phyloP scores from a whole-genome alignment of 1,139 yeast species.

The Kodamaea alishanica region DNA sequence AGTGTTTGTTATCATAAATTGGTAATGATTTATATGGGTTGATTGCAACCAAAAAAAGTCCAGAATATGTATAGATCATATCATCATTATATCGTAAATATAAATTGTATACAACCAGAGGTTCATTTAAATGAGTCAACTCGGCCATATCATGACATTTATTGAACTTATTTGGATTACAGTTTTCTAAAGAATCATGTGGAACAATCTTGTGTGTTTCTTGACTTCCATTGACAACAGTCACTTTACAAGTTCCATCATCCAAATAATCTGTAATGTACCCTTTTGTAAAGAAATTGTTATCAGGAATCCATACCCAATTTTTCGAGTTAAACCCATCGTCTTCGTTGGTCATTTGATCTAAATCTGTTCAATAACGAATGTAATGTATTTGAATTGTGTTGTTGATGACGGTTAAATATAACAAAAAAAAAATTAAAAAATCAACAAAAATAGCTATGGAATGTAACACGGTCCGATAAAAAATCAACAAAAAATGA shows the following conservation, averaged over 20 bases:
- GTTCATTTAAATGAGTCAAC: slow-evolving; percentile 88
- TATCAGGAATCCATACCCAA: slow-evolving; percentile 85
- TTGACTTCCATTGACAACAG: slow-evolving; percentile 45
- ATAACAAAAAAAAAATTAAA: no score
- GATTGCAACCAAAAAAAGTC: slow-evolving; percentile 90
- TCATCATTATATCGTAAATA: slow-evolving; percentile 74
- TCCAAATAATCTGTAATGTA: slow-evolving; percentile 54
- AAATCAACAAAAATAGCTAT: no score
- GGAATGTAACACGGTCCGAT: no score
- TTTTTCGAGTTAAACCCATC: slow-evolving; percentile 53
- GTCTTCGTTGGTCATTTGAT: slow-evolving; percentile 29
- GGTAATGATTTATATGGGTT: slow-evolving; percentile 82
- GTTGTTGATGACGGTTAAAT: no score
- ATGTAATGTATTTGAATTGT: no score
- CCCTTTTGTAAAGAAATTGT: slow-evolving; percentile 65
- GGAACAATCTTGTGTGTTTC: slow-evolving; percentile 29
- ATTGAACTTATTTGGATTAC: slow-evolving; percentile 90
- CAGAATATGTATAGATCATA: slow-evolving; percentile 71
- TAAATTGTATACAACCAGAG: slow-evolving; percentile 84
- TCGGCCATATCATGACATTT: slow-evolving; percentile 95
- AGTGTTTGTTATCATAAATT: slow-evolving; percentile 63
- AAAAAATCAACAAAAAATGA: no score
- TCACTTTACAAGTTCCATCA: slow-evolving; percentile 50
- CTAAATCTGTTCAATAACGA: no score
- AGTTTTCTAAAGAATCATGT: slow-evolving; percentile 53